These are phyloP conservation scores for Cytidiella melzeri DNA, from an alignment of 768 basidiomycete genomes.

Conservation along the genomic window DNA sequence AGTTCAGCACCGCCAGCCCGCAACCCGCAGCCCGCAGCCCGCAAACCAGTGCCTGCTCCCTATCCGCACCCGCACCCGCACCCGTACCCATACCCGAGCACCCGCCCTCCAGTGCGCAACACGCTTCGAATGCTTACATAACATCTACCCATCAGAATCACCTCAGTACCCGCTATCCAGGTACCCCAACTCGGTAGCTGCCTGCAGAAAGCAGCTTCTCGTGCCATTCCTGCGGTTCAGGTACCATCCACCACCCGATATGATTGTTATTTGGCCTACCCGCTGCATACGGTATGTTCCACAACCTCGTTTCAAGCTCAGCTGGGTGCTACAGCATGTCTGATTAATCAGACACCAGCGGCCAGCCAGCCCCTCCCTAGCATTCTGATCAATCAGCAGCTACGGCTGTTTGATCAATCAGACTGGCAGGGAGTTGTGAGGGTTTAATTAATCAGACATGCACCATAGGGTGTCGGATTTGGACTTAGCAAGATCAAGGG, in stretches of 20 bases:
- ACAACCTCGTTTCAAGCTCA: not conserved
- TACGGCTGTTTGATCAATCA: not conserved
- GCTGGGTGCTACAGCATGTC: not conserved
- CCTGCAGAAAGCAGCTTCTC: not conserved
- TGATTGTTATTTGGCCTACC: not conserved
- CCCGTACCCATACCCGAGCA: too few relatives aligned
- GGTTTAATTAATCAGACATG: not conserved
- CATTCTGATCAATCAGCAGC: not conserved
- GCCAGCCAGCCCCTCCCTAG: not conserved
- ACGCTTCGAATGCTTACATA: not conserved
- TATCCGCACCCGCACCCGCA: too few relatives aligned
- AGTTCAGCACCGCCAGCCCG: too few relatives aligned
- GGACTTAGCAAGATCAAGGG: too few relatives aligned
- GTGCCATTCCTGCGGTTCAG: not conserved
- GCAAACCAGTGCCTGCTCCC: too few relatives aligned
- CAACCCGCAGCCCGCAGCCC: too few relatives aligned
- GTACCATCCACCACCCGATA: not conserved
- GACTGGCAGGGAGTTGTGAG: not conserved
- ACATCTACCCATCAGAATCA: not conserved
- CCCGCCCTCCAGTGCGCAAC: too few relatives aligned
- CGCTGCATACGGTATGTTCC: not conserved
- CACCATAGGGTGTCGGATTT: too few relatives aligned
- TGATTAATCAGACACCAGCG: not conserved
- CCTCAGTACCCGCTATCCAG: not conserved
- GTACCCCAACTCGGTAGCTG: not conserved